A percentile compares a stretch with the other conserved stretches of the same genome.
These are phyloP conservation scores for Houttuynia cordata DNA, from an alignment of 164 flowering plant species.

Conservation along the genomic window DNA sequence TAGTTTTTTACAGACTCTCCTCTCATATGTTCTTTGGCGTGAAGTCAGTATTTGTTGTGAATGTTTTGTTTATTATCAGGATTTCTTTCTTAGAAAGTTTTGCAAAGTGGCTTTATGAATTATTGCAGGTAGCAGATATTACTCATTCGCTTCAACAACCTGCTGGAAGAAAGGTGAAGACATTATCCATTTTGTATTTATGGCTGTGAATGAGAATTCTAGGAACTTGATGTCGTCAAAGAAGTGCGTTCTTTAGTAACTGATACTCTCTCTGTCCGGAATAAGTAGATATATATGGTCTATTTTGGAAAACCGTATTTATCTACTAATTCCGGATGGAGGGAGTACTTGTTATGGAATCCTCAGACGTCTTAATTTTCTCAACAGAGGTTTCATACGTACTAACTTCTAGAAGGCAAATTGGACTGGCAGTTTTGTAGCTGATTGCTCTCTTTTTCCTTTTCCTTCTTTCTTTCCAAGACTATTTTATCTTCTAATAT, in stretches of 20 bases:
- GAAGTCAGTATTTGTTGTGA: too few species aligned
- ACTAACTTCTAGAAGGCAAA: not conserved
- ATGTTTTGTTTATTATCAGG: too few species aligned
- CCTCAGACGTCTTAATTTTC: too few species aligned
- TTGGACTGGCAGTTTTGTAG: not conserved
- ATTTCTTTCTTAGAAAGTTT: not conserved
- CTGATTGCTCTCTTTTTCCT: conserved; percentile 1
- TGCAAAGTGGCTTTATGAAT: not conserved
- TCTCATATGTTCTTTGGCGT: not conserved
- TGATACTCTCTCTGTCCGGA: not conserved
- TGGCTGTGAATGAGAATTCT: not conserved
- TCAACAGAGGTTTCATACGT: not conserved
- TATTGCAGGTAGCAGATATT: conserved; percentile 80
- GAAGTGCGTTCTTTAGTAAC: too few species aligned
- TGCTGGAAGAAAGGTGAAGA: conserved; percentile 73
- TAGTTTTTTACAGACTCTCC: conserved; percentile 2
- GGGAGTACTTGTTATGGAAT: too few species aligned
- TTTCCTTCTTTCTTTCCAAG: not conserved
- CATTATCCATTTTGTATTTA: not conserved
- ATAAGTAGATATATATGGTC: too few species aligned
- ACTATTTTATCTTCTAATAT: not conserved
- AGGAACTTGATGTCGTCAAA: not conserved
- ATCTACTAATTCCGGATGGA: too few species aligned
- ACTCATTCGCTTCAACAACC: conserved; percentile 97
- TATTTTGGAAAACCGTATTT: too few species aligned